Evolutionary conservation across 352 stramenopile genomes (phyloP).

Genomic region (Phytophthora melonis): DNA sequence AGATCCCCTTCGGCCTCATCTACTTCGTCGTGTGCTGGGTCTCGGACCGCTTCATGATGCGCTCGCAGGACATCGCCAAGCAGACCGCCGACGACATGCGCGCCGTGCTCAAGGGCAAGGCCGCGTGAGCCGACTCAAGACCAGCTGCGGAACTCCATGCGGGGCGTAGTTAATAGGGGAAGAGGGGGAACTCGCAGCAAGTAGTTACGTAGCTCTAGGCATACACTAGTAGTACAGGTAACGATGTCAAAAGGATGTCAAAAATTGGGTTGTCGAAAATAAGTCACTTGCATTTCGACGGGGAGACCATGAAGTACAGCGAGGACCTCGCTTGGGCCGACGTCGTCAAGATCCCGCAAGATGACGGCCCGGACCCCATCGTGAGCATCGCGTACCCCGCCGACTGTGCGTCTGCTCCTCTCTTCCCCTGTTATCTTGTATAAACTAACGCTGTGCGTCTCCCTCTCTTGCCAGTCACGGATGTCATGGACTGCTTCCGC

Average conservation of each 20-base stretch:
- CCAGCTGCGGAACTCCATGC: background rate
- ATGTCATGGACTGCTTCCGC: slow-evolving; percentile 96
- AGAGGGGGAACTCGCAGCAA: background rate
- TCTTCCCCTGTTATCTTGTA: background rate
- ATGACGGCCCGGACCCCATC: slow-evolving; percentile 82
- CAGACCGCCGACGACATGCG: slow-evolving; percentile 70
- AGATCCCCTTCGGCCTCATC: slow-evolving; percentile 75
- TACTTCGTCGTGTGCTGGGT: slow-evolving; percentile 84
- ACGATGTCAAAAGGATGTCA: too few species aligned
- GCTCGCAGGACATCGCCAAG: slow-evolving; percentile 68
- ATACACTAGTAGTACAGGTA: too few species aligned
- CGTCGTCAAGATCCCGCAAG: slow-evolving; percentile 84
- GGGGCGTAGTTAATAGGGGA: background rate
- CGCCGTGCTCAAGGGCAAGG: slow-evolving; percentile 53
- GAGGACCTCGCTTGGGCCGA: slow-evolving; percentile 82
- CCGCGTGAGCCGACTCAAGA: slow-evolving; percentile 11
- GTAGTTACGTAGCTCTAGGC: too few species aligned
- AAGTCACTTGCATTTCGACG: background rate
- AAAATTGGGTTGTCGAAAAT: too few species aligned
- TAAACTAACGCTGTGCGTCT: background rate
- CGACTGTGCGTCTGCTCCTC: slow-evolving; percentile 55
- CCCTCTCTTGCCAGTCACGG: slow-evolving; percentile 55
- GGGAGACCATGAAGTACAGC: slow-evolving; percentile 56
- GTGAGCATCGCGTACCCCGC: slow-evolving; percentile 83
- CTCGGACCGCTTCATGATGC: slow-evolving; percentile 86